A percentile compares a stretch with the other conserved stretches of the same genome.
Conservation (phyloP, 2,329 filamentous ascomycete genomes). For the Neopestalotiopsis sp. region DNA sequence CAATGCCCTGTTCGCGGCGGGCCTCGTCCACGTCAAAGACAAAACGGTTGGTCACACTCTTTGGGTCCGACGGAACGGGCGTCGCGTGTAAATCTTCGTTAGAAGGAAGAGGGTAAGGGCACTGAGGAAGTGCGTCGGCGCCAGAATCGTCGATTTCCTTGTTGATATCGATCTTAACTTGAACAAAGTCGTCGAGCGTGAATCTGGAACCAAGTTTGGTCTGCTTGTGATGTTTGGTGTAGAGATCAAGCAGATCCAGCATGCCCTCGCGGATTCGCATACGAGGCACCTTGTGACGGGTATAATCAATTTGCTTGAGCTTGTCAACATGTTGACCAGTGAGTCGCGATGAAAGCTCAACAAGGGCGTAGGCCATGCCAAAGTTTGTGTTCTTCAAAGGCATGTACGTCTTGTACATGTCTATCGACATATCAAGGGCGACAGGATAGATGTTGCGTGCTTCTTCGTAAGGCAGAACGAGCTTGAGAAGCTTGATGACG, state of each 20-base stretch:
- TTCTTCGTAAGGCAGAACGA: slow-evolving; percentile 53
- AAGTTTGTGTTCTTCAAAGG: slow-evolving; percentile 88
- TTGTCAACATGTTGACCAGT: slow-evolving; percentile 59
- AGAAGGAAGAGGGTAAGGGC: slow-evolving; percentile 25
- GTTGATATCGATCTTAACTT: slow-evolving; percentile 86
- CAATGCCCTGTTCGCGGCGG: slow-evolving; percentile 70
- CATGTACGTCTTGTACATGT: slow-evolving; percentile 91
- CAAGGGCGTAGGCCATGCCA: slow-evolving; percentile 81
- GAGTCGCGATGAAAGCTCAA: slow-evolving; percentile 81
- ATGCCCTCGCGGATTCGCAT: slow-evolving; percentile 74
- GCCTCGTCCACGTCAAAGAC: slow-evolving; percentile 84
- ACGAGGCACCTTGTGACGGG: slow-evolving; percentile 53
- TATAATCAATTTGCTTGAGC: slow-evolving; percentile 54
- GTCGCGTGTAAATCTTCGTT: slow-evolving; percentile 39
- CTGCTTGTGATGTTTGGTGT: slow-evolving; percentile 79
- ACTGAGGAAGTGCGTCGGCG: slow-evolving; percentile 27
- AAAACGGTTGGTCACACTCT: slow-evolving; percentile 69
- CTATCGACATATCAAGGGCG: slow-evolving; percentile 83
- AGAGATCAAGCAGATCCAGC: slow-evolving; percentile 89
- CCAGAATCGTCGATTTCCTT: slow-evolving; percentile 69
- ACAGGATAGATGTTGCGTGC: slow-evolving; percentile 65
- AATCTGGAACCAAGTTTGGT: slow-evolving; percentile 78
- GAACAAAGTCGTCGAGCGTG: slow-evolving; percentile 79
- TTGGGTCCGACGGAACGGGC: slow-evolving; percentile 43
- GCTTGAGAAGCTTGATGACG: slow-evolving; percentile 78